phyloP scores from a whole-genome alignment of 805 yeast species.

The Yarrowia osloensis region DNA sequence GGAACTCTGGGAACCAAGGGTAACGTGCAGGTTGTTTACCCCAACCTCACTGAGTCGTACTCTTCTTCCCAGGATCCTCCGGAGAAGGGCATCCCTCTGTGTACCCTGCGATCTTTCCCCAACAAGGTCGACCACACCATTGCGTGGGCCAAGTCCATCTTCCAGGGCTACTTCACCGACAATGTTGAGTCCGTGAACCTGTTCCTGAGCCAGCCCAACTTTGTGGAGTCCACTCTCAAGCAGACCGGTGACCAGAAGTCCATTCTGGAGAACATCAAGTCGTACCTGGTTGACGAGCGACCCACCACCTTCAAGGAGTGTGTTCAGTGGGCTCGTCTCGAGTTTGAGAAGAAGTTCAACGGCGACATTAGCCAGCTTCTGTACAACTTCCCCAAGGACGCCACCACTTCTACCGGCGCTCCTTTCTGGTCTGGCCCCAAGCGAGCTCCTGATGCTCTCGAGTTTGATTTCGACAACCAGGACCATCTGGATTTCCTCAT shows the following conservation, averaged over 20 bases:
- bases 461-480: conserved; percentile 69
- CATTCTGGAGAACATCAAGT: conserved; percentile 70
- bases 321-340: conserved; percentile 89
- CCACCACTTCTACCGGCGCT: conserved; percentile 83
- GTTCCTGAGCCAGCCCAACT: conserved; percentile 88
- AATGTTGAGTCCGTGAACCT: conserved; percentile 92
- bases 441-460: conserved; percentile 88
- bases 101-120: conserved; percentile 97
- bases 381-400: conserved; percentile 93
- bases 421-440: conserved; percentile 99
- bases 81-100: conserved; percentile 93
- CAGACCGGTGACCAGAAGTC: conserved; percentile 91
- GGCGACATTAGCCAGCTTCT: conserved; percentile 87
- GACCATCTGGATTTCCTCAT: conserved; percentile 82
- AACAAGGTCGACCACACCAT: conserved; percentile 97
- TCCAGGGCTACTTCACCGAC: conserved; percentile 88
- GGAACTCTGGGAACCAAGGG: conserved; percentile 99
- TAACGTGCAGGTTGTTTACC: conserved; percentile 94
- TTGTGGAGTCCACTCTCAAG: conserved; percentile 86
- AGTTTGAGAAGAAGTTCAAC: conserved; percentile 81
- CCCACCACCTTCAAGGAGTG: conserved; percentile 93
- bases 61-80: conserved; percentile 98
- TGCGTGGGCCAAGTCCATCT: conserved; percentile 97
- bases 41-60: conserved; percentile 91
- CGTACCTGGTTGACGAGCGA: conserved; percentile 71